Base-by-base conservation (phyloP, 2,329 filamentous ascomycete genomes). In the Xylariaceae sp. region DNA sequence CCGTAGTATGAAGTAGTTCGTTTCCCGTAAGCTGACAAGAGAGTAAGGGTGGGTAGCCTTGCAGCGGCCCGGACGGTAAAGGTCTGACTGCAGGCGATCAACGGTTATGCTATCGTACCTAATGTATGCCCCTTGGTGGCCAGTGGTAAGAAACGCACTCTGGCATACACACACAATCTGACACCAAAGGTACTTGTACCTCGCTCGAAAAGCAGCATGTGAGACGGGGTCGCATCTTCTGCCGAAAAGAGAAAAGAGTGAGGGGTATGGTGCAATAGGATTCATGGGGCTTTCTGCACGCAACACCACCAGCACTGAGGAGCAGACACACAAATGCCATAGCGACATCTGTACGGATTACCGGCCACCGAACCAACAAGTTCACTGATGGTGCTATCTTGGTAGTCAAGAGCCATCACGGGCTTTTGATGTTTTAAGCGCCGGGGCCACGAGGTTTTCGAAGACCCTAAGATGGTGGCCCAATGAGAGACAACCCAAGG, bases 41-140 rank as follows among this genome's bases (percentile, higher is more conserved):
- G 22, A 28, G 22, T 50, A 45, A 41, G 22, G 51, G 46, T 41
- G 47, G 50, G 51, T 51, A 34, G 39, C 48, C 38, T 28, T 54
- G 51, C 54, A 57, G 51, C 56, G 56, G 54, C 31, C 51, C 54
- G 46, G 39, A 47, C 51, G 54, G 51, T 41, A 54, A 48, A 38
- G 44, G 28, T 36, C 55, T 58, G 47, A 58, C 55, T 56, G 53
- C 56, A 58, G 54, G 43, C 45, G 41, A 54, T 47, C 39, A 38
- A 16, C 19, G 22, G 42, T 22, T 41, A n/a, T 45, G 50, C 49
- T 45, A 48, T 31, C 47, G 41, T 40, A 42, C 33, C 10, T 36
- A 36, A 10, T 36, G 33, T 36, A 18, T 6, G 5, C 6, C 40
- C 9, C 10, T 28, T 28, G 22, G 22, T 7, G 22, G 22, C 22